Evolutionary conservation across 2,329 filamentous ascomycete species (phyloP).

Genomic region (Colletotrichum aenigma): DNA sequence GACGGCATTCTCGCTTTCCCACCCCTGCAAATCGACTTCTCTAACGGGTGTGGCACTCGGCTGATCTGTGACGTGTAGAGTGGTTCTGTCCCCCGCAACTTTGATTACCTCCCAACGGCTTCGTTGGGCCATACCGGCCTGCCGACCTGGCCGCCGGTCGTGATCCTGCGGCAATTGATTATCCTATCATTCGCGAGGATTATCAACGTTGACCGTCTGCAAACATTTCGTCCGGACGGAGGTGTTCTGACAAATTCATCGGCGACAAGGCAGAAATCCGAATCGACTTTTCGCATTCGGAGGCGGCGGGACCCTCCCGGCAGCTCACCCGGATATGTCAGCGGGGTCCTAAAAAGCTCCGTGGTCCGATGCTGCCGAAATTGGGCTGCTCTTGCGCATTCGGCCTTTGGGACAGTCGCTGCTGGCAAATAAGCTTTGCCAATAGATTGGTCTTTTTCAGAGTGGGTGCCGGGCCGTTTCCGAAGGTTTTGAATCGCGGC

Average conservation of each 20-base stretch:
- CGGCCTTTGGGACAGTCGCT: background rate
- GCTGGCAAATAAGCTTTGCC: background rate
- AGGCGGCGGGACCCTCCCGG: background rate
- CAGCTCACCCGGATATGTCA: background rate
- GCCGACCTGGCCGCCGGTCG: background rate
- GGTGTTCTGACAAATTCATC: background rate
- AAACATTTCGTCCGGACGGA: background rate
- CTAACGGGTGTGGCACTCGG: background rate
- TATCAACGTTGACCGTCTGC: background rate
- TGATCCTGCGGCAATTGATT: background rate
- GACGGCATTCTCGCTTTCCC: background rate
- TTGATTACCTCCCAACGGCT: background rate
- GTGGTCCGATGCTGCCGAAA: background rate
- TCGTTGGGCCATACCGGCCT: background rate
- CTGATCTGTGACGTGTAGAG: background rate
- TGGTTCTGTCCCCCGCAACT: slow-evolving; percentile 10
- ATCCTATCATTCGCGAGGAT: background rate
- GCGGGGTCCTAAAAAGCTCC: background rate
- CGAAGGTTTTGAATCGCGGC: background rate
- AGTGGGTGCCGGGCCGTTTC: background rate
- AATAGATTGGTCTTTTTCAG: background rate
- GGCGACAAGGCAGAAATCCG: background rate
- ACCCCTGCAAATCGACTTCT: background rate
- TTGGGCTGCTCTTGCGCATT: background rate
- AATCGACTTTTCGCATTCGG: background rate